Conservation (phyloP, 192 early-diverging fungal genomes). For the Coemansia sp. region DNA sequence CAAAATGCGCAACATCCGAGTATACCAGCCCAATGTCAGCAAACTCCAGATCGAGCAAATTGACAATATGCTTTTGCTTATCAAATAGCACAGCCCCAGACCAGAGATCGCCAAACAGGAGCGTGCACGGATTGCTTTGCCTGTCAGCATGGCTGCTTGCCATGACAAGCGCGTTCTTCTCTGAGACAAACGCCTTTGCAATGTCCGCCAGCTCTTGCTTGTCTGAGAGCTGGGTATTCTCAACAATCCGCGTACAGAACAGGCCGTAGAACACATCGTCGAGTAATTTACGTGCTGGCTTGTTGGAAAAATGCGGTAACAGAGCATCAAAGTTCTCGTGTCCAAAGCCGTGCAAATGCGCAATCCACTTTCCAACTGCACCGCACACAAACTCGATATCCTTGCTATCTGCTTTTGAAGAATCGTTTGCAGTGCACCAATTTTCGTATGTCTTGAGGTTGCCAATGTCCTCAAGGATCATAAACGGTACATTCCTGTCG, state of each 20-base stretch:
- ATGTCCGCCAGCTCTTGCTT: conserved; percentile 20
- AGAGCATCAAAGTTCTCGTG: conserved; percentile 4
- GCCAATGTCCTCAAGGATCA: conserved; percentile 35
- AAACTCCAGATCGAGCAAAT: conserved; percentile 40
- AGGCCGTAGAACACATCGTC: conserved; percentile 19
- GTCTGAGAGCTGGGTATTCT: conserved; percentile 15
- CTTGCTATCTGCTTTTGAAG: neutral
- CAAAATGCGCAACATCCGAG: conserved; percentile 35
- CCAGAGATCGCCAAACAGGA: conserved; percentile 47
- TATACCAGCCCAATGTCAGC: conserved; percentile 21
- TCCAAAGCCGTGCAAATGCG: conserved; percentile 34
- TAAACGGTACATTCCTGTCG: conserved; percentile 16
- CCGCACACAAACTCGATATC: conserved; percentile 20
- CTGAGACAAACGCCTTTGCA: neutral
- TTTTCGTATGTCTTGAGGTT: conserved; percentile 14
- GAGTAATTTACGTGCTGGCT: conserved; percentile 19
- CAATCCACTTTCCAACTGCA: conserved; percentile 27
- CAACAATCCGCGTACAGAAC: conserved; percentile 6
- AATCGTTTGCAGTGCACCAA: conserved; percentile 10
- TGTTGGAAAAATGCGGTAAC: conserved; percentile 14
- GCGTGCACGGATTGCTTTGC: conserved; percentile 1
- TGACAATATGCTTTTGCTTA: conserved; percentile 2
- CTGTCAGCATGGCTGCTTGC: neutral
- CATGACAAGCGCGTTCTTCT: neutral
- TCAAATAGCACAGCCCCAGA: conserved; percentile 29